Percentiles rank a stretch among this genome's conserved stretches.
Evolutionary conservation across 192 early-diverging fungal genomes (phyloP).

Genomic region (Powellomyces hirtus): DNA sequence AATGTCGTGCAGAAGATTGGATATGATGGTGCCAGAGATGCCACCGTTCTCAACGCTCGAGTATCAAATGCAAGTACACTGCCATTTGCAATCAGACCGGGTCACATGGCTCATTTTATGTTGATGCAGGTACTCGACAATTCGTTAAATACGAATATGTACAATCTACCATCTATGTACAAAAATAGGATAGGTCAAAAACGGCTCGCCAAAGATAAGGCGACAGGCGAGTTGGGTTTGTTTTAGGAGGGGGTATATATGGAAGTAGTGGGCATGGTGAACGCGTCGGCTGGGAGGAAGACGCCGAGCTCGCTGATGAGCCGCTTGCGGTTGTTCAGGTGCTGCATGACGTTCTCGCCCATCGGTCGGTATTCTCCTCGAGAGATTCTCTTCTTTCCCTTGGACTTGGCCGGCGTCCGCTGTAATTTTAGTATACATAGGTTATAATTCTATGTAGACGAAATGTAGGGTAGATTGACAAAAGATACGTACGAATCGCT

Average conservation of each 20-base stretch:
- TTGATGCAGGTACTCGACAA: slow-evolving; percentile 29
- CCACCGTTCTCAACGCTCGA: slow-evolving; percentile 47
- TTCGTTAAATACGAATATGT: slow-evolving; percentile 23
- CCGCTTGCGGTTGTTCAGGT: slow-evolving; percentile 33
- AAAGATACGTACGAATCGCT: slow-evolving; percentile 77
- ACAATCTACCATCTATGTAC: no score
- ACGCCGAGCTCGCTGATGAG: slow-evolving; percentile 38
- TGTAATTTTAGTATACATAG: no score
- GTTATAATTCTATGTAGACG: no score
- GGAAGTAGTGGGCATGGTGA: slow-evolving; percentile 29
- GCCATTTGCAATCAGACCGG: background rate
- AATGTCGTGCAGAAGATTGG: background rate
- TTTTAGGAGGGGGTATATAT: slow-evolving; percentile 9
- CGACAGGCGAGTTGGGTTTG: background rate
- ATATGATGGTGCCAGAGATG: slow-evolving; percentile 38
- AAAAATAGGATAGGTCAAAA: no score
- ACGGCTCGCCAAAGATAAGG: background rate
- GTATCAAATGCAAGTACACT: slow-evolving; percentile 42
- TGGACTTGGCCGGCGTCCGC: slow-evolving; percentile 14
- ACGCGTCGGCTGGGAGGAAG: slow-evolving; percentile 35
- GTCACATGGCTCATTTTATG: background rate
- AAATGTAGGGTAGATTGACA: no score
- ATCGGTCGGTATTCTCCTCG: slow-evolving; percentile 17
- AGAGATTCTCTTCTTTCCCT: slow-evolving; percentile 4
- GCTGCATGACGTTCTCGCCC: slow-evolving; percentile 31